phyloP scores from a whole-genome alignment of 306 rosid genomes.

The Fragaria ananassa region DNA sequence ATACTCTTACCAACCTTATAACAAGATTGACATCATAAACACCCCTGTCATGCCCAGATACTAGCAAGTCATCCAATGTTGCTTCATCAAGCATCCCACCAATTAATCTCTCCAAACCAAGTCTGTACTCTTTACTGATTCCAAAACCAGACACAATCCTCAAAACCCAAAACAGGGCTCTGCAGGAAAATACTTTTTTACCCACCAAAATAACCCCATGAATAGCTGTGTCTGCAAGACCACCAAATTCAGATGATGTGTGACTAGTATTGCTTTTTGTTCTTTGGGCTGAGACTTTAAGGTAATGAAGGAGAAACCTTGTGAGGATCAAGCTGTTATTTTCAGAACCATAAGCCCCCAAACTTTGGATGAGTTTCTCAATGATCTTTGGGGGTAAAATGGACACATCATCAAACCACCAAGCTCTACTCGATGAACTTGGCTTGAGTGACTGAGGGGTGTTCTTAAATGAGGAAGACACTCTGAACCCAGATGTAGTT shows the following conservation, averaged over 20 bases:
- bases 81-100: conserved; percentile 63
- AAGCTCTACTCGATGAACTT: conserved; percentile 38
- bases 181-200: conserved; percentile 52
- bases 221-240: conserved; percentile 60
- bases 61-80: conserved; percentile 65
- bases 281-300: conserved; percentile 36
- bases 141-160: conserved; percentile 59
- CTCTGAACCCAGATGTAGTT: conserved; percentile 28
- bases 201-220: conserved; percentile 53
- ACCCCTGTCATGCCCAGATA: conserved; percentile 45
- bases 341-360: conserved; percentile 42
- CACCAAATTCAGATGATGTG: conserved; percentile 31
- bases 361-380: conserved; percentile 42
- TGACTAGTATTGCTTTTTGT: conserved; percentile 22
- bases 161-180: conserved; percentile 59
- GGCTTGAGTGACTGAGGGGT: conserved; percentile 47
- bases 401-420: conserved; percentile 82
- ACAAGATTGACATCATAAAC: conserved; percentile 71
- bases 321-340: conserved; percentile 56
- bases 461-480: conserved; percentile 38
- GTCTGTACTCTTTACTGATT: conserved; percentile 38
- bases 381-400: conserved; percentile 56
- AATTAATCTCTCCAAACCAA: conserved; percentile 63
- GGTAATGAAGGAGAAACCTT: conserved; percentile 64
- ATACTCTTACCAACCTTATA: conserved; percentile 50